A percentile compares a stretch with the other conserved stretches of the same genome.
phyloP scores from a whole-genome alignment of 2,329 filamentous ascomycete genomes.

The Colletotrichum tropicale region DNA sequence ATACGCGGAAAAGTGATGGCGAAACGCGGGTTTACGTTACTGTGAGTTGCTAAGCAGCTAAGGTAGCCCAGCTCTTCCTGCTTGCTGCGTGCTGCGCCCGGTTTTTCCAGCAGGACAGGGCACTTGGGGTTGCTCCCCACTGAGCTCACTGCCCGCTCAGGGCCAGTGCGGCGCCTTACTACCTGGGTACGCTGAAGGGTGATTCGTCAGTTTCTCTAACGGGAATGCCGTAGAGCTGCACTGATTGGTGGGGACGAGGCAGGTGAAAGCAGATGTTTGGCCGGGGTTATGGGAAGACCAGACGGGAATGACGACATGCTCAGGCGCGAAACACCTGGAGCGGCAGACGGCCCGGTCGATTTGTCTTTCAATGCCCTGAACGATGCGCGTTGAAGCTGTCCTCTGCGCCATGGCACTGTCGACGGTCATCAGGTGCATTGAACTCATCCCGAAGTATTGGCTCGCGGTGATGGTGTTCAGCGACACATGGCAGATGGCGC shows the following conservation, averaged over 20 bases:
- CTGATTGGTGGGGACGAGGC: background rate
- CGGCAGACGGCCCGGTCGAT: background rate
- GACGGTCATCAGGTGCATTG: background rate
- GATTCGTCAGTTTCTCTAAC: background rate
- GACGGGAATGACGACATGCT: slow-evolving; percentile 8
- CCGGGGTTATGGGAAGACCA: background rate
- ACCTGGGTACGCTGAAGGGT: background rate
- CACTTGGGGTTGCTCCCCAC: background rate
- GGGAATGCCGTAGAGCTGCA: background rate
- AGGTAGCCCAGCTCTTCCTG: background rate
- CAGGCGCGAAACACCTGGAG: background rate
- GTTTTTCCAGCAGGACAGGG: slow-evolving; percentile 9
- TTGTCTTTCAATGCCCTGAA: background rate
- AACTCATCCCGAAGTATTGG: background rate
- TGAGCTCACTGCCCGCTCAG: background rate
- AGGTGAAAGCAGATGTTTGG: background rate
- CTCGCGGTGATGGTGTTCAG: background rate
- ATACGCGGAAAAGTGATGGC: slow-evolving; percentile 1
- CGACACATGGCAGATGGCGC: background rate
- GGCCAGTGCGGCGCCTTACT: background rate
- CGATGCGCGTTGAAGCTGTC: background rate
- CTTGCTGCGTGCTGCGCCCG: slow-evolving; percentile 6
- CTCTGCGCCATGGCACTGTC: background rate
- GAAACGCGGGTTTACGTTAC: background rate
- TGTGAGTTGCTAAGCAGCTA: background rate